Percentiles rank a stretch among this genome's conserved stretches.
Evolutionary conservation across 2,329 filamentous ascomycete genomes (phyloP).

Genomic region (Fusarium dimerum): DNA sequence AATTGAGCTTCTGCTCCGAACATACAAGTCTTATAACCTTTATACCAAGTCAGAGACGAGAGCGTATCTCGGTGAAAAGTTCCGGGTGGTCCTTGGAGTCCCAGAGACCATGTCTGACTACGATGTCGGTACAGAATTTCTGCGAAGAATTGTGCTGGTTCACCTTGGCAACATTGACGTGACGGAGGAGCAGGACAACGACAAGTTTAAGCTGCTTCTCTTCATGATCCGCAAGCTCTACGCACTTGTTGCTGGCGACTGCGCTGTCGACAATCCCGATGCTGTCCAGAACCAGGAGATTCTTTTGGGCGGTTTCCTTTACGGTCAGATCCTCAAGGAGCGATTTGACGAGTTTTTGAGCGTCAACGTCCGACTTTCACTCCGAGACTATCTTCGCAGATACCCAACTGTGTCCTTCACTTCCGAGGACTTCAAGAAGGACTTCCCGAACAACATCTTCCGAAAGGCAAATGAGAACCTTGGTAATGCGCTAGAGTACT

Average conservation of each 20-base stretch:
- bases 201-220: slow-evolving; percentile 92
- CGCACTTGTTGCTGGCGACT: slow-evolving; percentile 87
- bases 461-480: slow-evolving; percentile 84
- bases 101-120: slow-evolving; percentile 83
- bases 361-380: slow-evolving; percentile 49
- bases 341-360: slow-evolving; percentile 84
- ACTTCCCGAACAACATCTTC: slow-evolving; percentile 79
- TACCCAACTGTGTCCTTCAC: slow-evolving; percentile 70
- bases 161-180: slow-evolving; percentile 87
- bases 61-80: slow-evolving; percentile 86
- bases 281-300: slow-evolving; percentile 96
- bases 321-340: slow-evolving; percentile 95
- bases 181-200: slow-evolving; percentile 77
- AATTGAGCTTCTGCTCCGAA: slow-evolving; percentile 86
- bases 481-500: slow-evolving; percentile 87
- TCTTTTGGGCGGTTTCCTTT: slow-evolving; percentile 88
- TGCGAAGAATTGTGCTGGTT: slow-evolving; percentile 86
- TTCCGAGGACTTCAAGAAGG: slow-evolving; percentile 73
- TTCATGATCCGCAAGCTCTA: slow-evolving; percentile 98
- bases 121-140: slow-evolving; percentile 86
- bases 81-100: slow-evolving; percentile 83
- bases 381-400: slow-evolving; percentile 59
- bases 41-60: slow-evolving; percentile 82
- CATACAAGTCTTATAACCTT: slow-evolving; percentile 87
- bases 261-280: slow-evolving; percentile 92